Conservation (phyloP, 2,329 filamentous ascomycete genomes). For the Malbranchea zuffiana region DNA sequence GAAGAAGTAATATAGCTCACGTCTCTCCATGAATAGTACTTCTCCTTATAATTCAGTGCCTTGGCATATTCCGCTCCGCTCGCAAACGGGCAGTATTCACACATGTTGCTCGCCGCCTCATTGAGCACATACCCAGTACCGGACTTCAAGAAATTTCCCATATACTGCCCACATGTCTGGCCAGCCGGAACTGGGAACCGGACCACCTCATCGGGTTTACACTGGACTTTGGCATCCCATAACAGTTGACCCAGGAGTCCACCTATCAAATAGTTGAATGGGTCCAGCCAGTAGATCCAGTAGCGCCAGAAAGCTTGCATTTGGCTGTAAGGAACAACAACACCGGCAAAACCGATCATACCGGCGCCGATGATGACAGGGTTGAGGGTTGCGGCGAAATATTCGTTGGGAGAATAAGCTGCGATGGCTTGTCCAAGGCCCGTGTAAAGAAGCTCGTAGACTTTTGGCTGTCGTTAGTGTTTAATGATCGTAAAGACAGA, state of each 20-base stretch:
- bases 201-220: conserved; percentile 24
- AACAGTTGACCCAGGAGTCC: conserved; percentile 26
- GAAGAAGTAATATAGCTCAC: too few species aligned
- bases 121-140: conserved; percentile 38
- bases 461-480: conserved; percentile 19
- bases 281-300: conserved; percentile 55
- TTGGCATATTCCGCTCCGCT: conserved; percentile 27
- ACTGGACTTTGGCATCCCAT: conserved; percentile 20
- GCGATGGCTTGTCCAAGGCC: conserved; percentile 41
- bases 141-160: conserved; percentile 33
- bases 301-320: conserved; percentile 65
- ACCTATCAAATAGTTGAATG: conserved; percentile 51
- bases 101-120: conserved; percentile 34
- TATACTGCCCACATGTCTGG: conserved; percentile 48
- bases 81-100: conserved; percentile 38
- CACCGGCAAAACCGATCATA: conserved; percentile 30
- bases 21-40: conserved; percentile 31
- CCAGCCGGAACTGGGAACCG: conserved; percentile 42
- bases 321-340: conserved; percentile 40
- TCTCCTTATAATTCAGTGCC: conserved; percentile 25
- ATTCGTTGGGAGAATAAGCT: conserved; percentile 50
- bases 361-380: conserved; percentile 43
- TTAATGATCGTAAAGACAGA: neutral
- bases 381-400: conserved; percentile 49
- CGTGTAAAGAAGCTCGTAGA: conserved; percentile 36